Evolutionary conservation across 495 filamentous ascomycete species (phyloP).

Genomic region (Penicillium antarcticum): DNA sequence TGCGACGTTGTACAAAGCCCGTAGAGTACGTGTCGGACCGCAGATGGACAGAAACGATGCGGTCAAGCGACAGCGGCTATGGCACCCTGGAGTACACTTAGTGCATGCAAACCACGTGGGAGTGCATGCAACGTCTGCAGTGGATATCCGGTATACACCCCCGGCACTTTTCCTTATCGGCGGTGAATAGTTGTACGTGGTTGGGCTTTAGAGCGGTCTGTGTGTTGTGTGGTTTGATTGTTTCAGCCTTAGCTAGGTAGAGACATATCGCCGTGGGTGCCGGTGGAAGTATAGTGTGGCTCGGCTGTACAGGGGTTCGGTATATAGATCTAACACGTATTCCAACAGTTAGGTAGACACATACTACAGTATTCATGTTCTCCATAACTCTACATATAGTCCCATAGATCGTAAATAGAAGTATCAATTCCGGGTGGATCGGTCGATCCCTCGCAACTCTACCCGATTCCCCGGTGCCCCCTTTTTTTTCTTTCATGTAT

Average conservation of each 20-base stretch:
- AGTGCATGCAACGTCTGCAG: neutral
- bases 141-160: too few species aligned
- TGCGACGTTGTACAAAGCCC: neutral
- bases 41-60: constrained; percentile 3
- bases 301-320: too few species aligned
- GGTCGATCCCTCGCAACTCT: constrained; percentile 4
- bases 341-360: too few species aligned
- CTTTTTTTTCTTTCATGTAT: neutral
- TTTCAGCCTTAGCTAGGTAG: neutral
- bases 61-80: constrained; percentile 6
- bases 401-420: neutral
- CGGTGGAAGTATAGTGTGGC: too few species aligned
- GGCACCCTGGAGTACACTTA: neutral
- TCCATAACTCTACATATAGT: neutral
- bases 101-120: constrained; percentile 8
- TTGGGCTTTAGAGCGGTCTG: neutral
- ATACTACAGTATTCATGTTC: too few species aligned
- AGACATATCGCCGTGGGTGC: neutral
- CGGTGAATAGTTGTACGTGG: neutral
- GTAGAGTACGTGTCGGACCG: constrained; percentile 1
- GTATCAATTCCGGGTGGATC: constrained; percentile 6
- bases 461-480: constrained; percentile 8
- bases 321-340: too few species aligned
- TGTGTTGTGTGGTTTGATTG: neutral
- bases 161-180: neutral